Evolutionary conservation across 441 rosid species (phyloP).

Genomic region (Biscutella auriculata): DNA sequence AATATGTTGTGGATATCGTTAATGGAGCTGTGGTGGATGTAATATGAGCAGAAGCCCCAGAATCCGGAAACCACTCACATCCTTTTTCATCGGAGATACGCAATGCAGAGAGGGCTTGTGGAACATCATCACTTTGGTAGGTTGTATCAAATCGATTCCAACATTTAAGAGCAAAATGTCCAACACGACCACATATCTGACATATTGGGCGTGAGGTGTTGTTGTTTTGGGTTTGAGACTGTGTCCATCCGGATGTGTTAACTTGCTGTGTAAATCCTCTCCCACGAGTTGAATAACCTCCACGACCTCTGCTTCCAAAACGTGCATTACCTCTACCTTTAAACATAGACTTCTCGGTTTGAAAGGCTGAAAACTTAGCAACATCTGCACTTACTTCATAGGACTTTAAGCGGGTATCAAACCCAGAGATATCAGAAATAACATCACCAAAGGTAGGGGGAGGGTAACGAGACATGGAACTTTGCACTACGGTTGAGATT

Average conservation of each 20-base stretch:
- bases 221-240: neutral
- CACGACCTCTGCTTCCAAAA: neutral
- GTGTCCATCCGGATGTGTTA: rapidly evolving
- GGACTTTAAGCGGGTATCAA: too few relatives aligned
- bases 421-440: too few relatives aligned
- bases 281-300: neutral
- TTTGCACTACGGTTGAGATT: too few relatives aligned
- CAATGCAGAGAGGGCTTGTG: neutral
- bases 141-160: neutral
- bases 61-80: neutral
- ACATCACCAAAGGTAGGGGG: too few relatives aligned
- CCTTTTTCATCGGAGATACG: rapidly evolving
- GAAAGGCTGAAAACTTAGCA: too few relatives aligned
- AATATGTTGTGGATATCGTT: too few relatives aligned
- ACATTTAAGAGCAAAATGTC: neutral
- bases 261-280: neutral
- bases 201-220: neutral
- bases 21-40: rapidly evolving
- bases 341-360: too few relatives aligned
- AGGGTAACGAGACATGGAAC: too few relatives aligned
- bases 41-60: neutral
- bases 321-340: neutral
- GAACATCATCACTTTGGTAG: neutral
- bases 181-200: neutral
- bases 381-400: too few relatives aligned